These are phyloP conservation scores for Fragaria ananassa DNA, from an alignment of 306 rosid species.

Conservation along the genomic window DNA sequence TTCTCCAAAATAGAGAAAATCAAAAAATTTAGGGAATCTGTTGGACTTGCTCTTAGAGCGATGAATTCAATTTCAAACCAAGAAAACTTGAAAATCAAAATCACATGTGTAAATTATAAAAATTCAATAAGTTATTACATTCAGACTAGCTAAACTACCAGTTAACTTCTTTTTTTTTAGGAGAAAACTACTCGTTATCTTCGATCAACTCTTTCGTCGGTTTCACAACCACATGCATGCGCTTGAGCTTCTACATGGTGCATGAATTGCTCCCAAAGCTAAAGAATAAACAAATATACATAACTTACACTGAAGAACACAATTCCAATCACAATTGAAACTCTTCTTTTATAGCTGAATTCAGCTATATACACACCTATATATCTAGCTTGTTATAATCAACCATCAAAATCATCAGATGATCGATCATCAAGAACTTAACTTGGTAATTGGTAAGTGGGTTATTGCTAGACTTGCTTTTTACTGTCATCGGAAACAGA, in stretches of 20 bases:
- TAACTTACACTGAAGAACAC: not conserved
- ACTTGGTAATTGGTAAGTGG: not conserved
- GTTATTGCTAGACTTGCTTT: constrained; percentile 2
- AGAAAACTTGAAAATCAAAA: not conserved
- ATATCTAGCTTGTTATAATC: not conserved
- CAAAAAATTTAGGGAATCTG: too few species aligned
- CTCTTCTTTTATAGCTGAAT: not conserved
- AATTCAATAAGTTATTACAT: not conserved
- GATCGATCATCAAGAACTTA: not conserved
- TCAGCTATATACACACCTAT: not conserved
- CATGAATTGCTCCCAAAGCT: not conserved
- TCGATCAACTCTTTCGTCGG: not conserved
- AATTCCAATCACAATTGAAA: not conserved
- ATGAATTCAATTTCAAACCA: too few species aligned
- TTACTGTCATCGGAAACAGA: not conserved
- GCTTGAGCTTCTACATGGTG: not conserved
- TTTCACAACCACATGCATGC: not conserved
- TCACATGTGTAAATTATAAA: not conserved
- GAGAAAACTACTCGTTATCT: not conserved
- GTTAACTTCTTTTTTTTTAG: not conserved
- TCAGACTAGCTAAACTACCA: too few species aligned
- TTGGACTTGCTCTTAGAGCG: too few species aligned
- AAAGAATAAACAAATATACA: not conserved
- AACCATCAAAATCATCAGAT: not conserved
- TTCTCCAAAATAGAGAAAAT: too few species aligned